Evolutionary conservation across 495 filamentous ascomycete genomes (phyloP), one percentile per base, ranked within the genome.

Genomic region (Thermothielavioides terrestris): DNA sequence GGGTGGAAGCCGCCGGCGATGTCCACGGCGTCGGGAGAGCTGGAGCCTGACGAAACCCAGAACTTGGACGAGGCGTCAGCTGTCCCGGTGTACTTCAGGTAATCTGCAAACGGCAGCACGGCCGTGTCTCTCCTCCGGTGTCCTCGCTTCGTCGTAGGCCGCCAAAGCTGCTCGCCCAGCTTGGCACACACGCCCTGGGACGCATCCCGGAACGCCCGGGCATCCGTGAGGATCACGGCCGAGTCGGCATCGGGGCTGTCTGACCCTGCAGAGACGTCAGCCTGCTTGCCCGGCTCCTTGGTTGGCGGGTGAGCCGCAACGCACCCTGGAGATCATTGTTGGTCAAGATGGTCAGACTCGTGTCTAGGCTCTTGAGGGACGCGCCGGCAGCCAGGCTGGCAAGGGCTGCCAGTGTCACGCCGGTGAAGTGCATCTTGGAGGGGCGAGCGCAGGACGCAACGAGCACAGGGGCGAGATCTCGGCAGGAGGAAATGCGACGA

Each of bases 101-200:
- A 76, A 49, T 70, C 62, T 9, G 76, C 54, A 26, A 60, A 67
- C 4, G 54, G 53, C 54, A 69, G 65, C 23, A 69, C 32, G 1
- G 32, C 7, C 15, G 21, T 35, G 12, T 35, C 38, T 26, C 18
- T 22, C 9, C 41, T 68, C 18, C 25, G 6, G 31, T 53, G 63
- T n/a, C 63, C 42, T 25, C 53, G 63, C 7, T 64, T 55, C 22
- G n/a, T n/a, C n/a, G n/a, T n/a, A n/a, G 56, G 43, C 37, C 61
- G 57, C 65, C 68, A 76, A 14, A 76, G 68, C 41, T 65, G 56
- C 52, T 77, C 74, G 28, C 69, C 66, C 10, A 74, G 49, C 14
- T 32, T 47, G 18, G 46, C 32, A 3, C 55, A 57, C 25, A 55
- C 39, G 20, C 12, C 8, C 15, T 50, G 38, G 35, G 35, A 50